A percentile compares a stretch with the other conserved stretches of the same genome.
phyloP scores from a whole-genome alignment of 2,329 filamentous ascomycete species.

The Aureobasidium sp. region DNA sequence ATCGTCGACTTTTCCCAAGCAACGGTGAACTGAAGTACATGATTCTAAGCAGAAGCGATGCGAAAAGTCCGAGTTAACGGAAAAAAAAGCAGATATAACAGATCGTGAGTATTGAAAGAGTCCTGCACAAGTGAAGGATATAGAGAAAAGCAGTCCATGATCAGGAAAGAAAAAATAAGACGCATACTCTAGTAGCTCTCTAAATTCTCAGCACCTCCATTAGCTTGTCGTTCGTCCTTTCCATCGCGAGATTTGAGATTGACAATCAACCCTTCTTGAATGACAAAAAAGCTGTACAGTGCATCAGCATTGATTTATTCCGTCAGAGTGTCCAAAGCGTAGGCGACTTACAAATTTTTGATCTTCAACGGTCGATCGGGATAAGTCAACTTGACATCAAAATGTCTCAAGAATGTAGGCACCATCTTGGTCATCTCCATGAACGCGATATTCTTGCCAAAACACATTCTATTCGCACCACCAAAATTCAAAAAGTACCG shows the following conservation, averaged over 20 bases:
- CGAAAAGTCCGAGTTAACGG: no score
- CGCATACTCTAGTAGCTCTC: neutral
- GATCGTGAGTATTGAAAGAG: neutral
- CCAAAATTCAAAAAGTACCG: constrained; percentile 42
- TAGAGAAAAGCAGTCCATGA: neutral
- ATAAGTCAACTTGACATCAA: constrained; percentile 1
- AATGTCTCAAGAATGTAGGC: constrained; percentile 4
- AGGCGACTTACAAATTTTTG: constrained; percentile 6
- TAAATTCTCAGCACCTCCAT: constrained; percentile 6
- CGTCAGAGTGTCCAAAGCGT: neutral
- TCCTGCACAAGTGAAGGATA: no score
- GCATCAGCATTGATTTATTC: neutral
- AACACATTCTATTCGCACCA: constrained; percentile 39
- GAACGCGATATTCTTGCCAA: constrained; percentile 43
- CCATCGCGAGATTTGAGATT: neutral
- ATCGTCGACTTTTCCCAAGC: no score
- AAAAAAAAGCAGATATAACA: neutral
- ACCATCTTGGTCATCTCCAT: constrained; percentile 43
- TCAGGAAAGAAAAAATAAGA: neutral
- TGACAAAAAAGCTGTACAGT: constrained; percentile 8
- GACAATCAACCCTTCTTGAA: constrained; percentile 5
- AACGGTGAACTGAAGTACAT: no score
- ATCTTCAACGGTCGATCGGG: neutral
- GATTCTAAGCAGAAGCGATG: no score
- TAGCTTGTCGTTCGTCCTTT: neutral